Percentiles rank a stretch among this genome's conserved stretches.
Evolutionary conservation across 129 eudicot species (phyloP).

Genomic region (Helichrysum umbraculigerum): DNA sequence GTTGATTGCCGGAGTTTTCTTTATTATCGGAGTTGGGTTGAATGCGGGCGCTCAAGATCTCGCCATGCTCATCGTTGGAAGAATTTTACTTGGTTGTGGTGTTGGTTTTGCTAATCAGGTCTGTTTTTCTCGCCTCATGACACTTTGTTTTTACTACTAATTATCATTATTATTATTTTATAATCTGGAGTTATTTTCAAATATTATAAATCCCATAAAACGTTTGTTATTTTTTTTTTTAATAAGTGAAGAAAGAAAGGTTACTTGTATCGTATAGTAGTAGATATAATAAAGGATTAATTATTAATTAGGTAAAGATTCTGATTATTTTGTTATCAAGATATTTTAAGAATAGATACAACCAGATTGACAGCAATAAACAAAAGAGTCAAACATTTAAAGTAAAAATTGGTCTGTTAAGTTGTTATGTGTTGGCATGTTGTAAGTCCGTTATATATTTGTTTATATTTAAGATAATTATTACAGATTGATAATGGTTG

Average conservation of each 20-base stretch:
- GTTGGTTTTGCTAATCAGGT: slow-evolving; percentile 99
- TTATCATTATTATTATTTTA: too few species aligned
- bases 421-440: background rate
- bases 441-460: background rate
- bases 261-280: too few species aligned
- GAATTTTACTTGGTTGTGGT: slow-evolving; percentile 90
- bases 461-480: background rate
- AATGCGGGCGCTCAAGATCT: slow-evolving; percentile 77
- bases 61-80: slow-evolving; percentile 85
- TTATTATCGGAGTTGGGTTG: slow-evolving; percentile 61
- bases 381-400: background rate
- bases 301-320: background rate
- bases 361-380: background rate
- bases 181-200: background rate
- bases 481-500: background rate
- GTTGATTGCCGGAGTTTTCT: slow-evolving; percentile 81
- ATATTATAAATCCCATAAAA: too few species aligned
- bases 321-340: background rate
- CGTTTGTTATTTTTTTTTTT: too few species aligned
- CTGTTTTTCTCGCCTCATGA: background rate
- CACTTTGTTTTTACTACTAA: background rate
- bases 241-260: too few species aligned
- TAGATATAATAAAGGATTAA: too few species aligned
- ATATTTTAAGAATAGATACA: background rate
- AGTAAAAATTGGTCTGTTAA: background rate